Evolutionary conservation across 2,329 filamentous ascomycete species (phyloP).

Genomic region (Chrysosporium keratinophilum): DNA sequence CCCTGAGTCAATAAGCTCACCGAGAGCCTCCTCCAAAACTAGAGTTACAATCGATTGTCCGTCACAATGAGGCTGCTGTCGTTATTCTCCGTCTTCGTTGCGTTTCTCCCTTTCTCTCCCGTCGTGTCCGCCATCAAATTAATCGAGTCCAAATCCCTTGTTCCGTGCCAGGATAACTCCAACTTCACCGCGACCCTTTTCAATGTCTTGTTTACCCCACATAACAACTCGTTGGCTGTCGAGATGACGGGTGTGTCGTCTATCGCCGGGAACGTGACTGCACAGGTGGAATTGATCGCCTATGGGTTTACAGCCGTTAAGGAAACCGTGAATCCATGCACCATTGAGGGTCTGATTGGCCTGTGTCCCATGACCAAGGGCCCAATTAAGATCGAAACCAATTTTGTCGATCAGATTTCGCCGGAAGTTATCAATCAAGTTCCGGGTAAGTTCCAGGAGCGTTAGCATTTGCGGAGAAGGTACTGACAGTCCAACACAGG

Average conservation of each 20-base stretch:
- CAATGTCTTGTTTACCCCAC: conserved; percentile 57
- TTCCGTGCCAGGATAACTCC: conserved; percentile 72
- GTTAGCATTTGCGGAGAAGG: background rate
- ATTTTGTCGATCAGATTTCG: conserved; percentile 46
- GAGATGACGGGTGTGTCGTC: conserved; percentile 73
- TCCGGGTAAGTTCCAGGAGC: conserved; percentile 44
- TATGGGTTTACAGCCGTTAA: conserved; percentile 70
- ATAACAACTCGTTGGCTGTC: conserved; percentile 61
- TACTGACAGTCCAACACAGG: conserved; percentile 29
- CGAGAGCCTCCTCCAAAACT: background rate
- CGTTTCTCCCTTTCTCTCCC: conserved; percentile 33
- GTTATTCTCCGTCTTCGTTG: conserved; percentile 29
- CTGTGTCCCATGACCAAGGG: conserved; percentile 87
- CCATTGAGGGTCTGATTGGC: conserved; percentile 45
- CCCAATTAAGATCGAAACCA: conserved; percentile 62
- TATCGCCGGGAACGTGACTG: conserved; percentile 69
- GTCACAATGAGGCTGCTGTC: conserved; percentile 11
- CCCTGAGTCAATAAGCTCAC: background rate
- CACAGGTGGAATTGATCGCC: conserved; percentile 64
- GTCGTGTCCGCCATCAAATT: conserved; percentile 52
- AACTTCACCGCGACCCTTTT: conserved; percentile 82
- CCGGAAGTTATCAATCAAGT: conserved; percentile 52
- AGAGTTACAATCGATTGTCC: background rate
- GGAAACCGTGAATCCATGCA: conserved; percentile 64
- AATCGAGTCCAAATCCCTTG: conserved; percentile 73